These are phyloP conservation scores for Kondoa subrosea DNA, from an alignment of 768 basidiomycete species.

Conservation along the genomic window DNA sequence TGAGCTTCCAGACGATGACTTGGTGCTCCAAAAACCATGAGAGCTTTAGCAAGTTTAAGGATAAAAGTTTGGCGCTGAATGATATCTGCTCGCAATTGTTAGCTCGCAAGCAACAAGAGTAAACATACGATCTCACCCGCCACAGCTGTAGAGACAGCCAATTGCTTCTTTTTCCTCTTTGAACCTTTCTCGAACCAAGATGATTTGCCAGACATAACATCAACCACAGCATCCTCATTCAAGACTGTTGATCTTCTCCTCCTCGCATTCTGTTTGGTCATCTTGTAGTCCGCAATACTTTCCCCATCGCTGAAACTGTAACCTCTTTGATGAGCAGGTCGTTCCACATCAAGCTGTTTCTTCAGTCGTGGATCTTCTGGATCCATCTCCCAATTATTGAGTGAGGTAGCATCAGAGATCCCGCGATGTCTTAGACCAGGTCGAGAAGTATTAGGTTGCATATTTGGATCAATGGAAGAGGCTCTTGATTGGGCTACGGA, in stretches of 20 bases:
- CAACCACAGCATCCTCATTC: conserved; percentile 15
- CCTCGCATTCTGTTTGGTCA: conserved; percentile 5
- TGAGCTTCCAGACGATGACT: conserved; percentile 85
- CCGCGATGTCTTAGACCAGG: conserved; percentile 3
- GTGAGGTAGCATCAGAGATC: conserved; percentile 18
- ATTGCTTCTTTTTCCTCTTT: conserved; percentile 18
- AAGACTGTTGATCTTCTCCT: conserved; percentile 12
- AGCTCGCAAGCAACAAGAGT: not conserved
- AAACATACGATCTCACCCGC: conserved; percentile 15
- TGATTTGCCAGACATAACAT: conserved; percentile 8
- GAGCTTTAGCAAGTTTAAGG: conserved; percentile 61
- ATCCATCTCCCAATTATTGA: conserved; percentile 20
- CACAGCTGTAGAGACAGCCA: conserved; percentile 20
- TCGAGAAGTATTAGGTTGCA: not conserved
- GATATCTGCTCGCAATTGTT: conserved; percentile 42
- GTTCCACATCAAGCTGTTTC: not conserved
- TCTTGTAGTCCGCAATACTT: not conserved
- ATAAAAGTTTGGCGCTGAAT: conserved; percentile 68
- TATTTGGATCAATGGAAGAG: conserved; percentile 11
- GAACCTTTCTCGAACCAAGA: conserved; percentile 9
- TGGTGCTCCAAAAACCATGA: conserved; percentile 63
- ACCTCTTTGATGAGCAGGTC: not conserved
- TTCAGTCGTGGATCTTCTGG: conserved; percentile 18
- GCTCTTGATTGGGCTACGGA: conserved; percentile 6
- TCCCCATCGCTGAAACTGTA: not conserved